A percentile compares a stretch with the other conserved stretches of the same genome.
Conservation (phyloP, 345 rosid genomes). For the Populus nigra region DNA sequence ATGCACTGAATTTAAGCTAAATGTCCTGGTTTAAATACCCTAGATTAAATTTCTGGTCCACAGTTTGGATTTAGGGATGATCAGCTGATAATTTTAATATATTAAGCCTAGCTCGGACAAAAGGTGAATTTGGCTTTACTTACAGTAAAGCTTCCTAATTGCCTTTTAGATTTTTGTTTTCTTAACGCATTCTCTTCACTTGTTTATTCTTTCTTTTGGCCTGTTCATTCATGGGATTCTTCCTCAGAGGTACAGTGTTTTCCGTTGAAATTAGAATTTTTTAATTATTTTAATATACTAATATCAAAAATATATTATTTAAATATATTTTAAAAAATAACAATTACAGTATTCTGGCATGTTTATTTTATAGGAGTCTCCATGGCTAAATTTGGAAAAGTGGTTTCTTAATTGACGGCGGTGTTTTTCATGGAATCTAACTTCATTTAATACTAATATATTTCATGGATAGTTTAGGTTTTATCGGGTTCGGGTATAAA, state of each 20-base stretch:
- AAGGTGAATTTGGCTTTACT: neutral
- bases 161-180: neutral
- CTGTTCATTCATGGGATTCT: slow-evolving; percentile 13
- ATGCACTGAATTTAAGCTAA: neutral
- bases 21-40: neutral
- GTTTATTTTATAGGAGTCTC: neutral
- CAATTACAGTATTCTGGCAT: no score
- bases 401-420: neutral
- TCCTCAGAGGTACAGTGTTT: neutral
- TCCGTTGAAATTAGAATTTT: no score
- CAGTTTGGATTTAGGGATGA: neutral
- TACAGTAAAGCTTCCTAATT: neutral
- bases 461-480: no score
- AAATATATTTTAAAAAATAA: no score
- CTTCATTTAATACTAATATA: neutral
- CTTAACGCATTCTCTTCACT: neutral
- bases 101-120: neutral
- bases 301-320: no score
- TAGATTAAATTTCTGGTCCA: no score
- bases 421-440: slow-evolving; percentile 13
- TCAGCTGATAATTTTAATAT: neutral
- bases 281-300: no score
- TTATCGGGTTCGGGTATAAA: no score
- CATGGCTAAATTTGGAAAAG: neutral
- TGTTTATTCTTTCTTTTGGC: neutral